A percentile compares a stretch with the other conserved stretches of the same genome.
These are phyloP conservation scores for Lactarius quietus DNA, from an alignment of 768 basidiomycete species.

Conservation along the genomic window DNA sequence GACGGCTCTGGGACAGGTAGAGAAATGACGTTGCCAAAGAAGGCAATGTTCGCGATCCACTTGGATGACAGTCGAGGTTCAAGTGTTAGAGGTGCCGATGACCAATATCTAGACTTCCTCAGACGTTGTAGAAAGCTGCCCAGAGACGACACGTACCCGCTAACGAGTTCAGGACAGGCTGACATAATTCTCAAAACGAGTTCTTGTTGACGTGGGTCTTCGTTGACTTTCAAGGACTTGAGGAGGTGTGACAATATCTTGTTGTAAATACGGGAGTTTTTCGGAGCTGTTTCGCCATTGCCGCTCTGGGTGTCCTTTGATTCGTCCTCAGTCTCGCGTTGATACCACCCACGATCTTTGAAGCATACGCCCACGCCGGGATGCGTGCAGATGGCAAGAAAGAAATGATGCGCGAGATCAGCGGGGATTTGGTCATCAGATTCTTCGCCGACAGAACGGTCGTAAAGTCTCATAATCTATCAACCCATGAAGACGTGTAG, in stretches of 20 bases:
- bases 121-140: constrained; percentile 18
- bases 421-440: constrained; percentile 59
- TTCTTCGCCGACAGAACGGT: constrained; percentile 49
- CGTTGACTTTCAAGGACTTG: constrained; percentile 77
- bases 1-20: constrained; percentile 63
- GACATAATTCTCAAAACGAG: constrained; percentile 74
- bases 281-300: constrained; percentile 37
- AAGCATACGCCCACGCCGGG: constrained; percentile 87
- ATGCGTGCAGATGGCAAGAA: constrained; percentile 76
- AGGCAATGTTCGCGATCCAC: constrained; percentile 88
- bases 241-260: constrained; percentile 77
- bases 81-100: constrained; percentile 61
- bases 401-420: constrained; percentile 82
- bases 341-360: constrained; percentile 88
- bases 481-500: neutral
- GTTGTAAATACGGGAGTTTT: constrained; percentile 63
- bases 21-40: constrained; percentile 75
- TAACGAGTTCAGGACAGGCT: constrained; percentile 83
- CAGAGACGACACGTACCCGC: constrained; percentile 48
- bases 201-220: constrained; percentile 82
- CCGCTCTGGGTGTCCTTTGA: constrained; percentile 34
- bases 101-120: constrained; percentile 59
- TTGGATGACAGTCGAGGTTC: constrained; percentile 85
- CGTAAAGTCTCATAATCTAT: constrained; percentile 74
- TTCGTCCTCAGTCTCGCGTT: constrained; percentile 53